A percentile compares a stretch with the other conserved stretches of the same genome.
phyloP scores from a whole-genome alignment of 2,329 filamentous ascomycete genomes.

The Akanthomyces uredinophilus region DNA sequence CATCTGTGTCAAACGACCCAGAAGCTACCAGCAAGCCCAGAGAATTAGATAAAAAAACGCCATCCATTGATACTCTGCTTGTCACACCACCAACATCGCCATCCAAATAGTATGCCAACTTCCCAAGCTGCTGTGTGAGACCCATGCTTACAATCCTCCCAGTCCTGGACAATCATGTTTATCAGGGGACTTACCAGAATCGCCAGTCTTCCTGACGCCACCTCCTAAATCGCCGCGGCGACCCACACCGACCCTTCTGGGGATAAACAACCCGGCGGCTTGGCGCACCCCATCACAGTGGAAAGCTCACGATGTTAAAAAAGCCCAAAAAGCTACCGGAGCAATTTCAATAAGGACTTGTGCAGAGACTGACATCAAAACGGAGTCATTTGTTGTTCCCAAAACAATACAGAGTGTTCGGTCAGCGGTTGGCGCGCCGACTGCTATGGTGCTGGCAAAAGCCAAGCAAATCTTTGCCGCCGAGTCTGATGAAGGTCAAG shows the following conservation, averaged over 20 bases:
- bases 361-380: not conserved
- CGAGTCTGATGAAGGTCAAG: slow-evolving; percentile 38
- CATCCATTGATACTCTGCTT: slow-evolving; percentile 21
- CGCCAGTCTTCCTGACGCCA: slow-evolving; percentile 4
- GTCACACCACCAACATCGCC: slow-evolving; percentile 27
- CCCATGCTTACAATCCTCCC: not conserved
- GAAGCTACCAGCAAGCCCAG: not conserved
- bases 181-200: not conserved
- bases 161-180: not conserved
- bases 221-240: slow-evolving; percentile 17
- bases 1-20: not conserved
- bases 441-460: slow-evolving; percentile 16
- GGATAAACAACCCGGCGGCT: slow-evolving; percentile 14
- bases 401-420: slow-evolving; percentile 1
- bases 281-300: slow-evolving; percentile 15
- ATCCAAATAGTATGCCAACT: slow-evolving; percentile 24
- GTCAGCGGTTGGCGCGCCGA: slow-evolving; percentile 15
- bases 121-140: not conserved
- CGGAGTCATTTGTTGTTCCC: not conserved
- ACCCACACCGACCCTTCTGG: not conserved
- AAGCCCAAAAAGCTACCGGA: not conserved
- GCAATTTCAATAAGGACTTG: not conserved
- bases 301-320: not conserved
- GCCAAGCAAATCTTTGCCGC: slow-evolving; percentile 15
- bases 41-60: not conserved